phyloP scores from a whole-genome alignment of 2,329 filamentous ascomycete species.

The Nigrospora oryzae region DNA sequence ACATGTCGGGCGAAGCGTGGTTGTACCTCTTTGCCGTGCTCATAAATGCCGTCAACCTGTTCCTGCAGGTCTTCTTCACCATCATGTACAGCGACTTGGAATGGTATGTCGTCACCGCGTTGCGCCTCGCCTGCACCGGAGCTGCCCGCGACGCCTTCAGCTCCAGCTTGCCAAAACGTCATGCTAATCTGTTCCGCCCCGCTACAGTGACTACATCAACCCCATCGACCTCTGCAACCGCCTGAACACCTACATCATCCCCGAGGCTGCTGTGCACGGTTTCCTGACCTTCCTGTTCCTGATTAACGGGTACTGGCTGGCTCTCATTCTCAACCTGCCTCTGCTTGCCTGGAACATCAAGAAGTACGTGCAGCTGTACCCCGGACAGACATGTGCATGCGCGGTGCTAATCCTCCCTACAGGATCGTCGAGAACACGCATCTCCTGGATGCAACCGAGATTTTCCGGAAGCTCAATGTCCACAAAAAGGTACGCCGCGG shows the following conservation, averaged over 20 bases:
- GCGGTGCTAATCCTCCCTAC: slow-evolving; percentile 9
- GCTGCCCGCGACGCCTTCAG: not conserved
- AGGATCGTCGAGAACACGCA: slow-evolving; percentile 98
- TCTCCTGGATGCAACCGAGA: slow-evolving; percentile 93
- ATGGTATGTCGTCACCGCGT: slow-evolving; percentile 58
- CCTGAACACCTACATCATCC: slow-evolving; percentile 98
- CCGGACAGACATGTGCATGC: not conserved
- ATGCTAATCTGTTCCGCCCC: not conserved
- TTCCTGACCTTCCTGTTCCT: slow-evolving; percentile 94
- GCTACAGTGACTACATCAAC: slow-evolving; percentile 92
- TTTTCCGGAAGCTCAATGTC: slow-evolving; percentile 97
- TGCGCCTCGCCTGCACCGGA: slow-evolving; percentile 13
- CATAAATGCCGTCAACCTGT: slow-evolving; percentile 99
- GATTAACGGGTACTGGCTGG: slow-evolving; percentile 98
- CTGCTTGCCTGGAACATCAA: slow-evolving; percentile 91
- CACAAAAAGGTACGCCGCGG: slow-evolving; percentile 76
- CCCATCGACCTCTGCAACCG: slow-evolving; percentile 99
- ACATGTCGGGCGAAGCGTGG: slow-evolving; percentile 97
- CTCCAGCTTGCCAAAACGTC: not conserved
- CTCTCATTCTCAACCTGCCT: slow-evolving; percentile 84
- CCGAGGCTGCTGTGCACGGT: slow-evolving; percentile 93
- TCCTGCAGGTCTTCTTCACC: slow-evolving; percentile 99
- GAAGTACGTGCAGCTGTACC: slow-evolving; percentile 60
- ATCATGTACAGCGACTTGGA: slow-evolving; percentile 99
- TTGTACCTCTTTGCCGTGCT: slow-evolving; percentile 95